These are phyloP conservation scores for Mortierella sp. DNA, from an alignment of 371 early-diverging fungal genomes.

Conservation along the genomic window DNA sequence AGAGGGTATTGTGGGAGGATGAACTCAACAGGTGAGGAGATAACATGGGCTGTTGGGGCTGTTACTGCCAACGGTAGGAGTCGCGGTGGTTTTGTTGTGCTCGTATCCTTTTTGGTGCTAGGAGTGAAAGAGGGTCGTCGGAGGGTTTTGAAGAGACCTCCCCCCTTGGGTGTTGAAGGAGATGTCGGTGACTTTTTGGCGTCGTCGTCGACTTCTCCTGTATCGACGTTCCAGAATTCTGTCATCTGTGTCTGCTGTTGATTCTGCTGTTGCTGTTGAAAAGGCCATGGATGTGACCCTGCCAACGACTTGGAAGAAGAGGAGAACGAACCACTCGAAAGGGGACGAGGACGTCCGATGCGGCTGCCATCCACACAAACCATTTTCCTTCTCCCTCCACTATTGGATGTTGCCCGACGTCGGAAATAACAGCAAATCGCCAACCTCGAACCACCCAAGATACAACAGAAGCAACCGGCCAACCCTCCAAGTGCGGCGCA, in stretches of 20 bases:
- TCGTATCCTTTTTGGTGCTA: background rate
- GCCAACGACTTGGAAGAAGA: background rate
- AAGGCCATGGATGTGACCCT: background rate
- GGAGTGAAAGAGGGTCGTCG: background rate
- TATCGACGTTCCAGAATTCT: background rate
- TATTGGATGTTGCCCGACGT: background rate
- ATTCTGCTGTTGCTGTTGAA: background rate
- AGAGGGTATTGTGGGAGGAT: background rate
- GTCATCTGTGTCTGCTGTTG: background rate
- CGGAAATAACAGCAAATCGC: background rate
- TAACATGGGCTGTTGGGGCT: background rate
- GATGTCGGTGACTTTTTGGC: background rate
- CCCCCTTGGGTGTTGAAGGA: background rate
- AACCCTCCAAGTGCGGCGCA: background rate
- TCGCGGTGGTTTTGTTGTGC: background rate
- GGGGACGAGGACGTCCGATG: background rate
- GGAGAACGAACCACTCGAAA: background rate
- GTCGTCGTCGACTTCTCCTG: background rate
- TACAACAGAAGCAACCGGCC: background rate
- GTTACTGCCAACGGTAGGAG: background rate
- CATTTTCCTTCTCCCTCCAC: background rate
- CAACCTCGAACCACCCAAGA: background rate
- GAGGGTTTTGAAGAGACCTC: background rate
- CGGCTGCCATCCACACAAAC: background rate
- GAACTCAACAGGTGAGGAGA: conserved; percentile 7